Conservation (phyloP, 208 protist genomes). For the Acanthamoeba culbertsoni region DNA sequence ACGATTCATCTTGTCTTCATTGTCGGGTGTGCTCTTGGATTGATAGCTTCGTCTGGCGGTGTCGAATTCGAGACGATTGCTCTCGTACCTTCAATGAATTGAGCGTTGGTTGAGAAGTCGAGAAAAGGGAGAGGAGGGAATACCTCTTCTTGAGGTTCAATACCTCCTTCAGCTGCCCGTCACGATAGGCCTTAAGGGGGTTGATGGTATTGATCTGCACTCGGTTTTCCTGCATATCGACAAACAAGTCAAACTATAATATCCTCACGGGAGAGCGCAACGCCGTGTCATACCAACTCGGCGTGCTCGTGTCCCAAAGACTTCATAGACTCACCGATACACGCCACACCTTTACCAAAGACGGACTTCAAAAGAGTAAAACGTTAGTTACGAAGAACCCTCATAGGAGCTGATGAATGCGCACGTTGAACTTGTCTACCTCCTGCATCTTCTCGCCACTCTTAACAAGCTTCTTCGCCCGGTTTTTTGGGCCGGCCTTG, state of each 20-base stretch:
- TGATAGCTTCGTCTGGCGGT: neutral
- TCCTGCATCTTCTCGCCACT: neutral
- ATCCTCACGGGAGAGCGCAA: neutral
- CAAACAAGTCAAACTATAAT: neutral
- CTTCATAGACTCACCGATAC: neutral
- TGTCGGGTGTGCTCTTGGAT: neutral
- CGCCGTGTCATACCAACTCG: neutral
- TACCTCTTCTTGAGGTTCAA: slow-evolving; percentile 5
- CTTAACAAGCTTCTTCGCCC: neutral
- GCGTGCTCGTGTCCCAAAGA: neutral
- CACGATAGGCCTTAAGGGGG: neutral
- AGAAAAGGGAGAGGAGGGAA: neutral
- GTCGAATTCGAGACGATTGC: neutral
- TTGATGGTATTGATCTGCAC: neutral
- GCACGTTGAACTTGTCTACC: neutral
- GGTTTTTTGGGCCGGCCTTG: neutral
- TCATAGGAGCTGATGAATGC: neutral
- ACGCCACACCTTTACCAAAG: neutral
- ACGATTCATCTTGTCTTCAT: slow-evolving; percentile 10
- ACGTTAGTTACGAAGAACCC: neutral
- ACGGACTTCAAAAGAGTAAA: neutral
- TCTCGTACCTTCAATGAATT: neutral
- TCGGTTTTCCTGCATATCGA: neutral
- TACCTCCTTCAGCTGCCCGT: neutral
- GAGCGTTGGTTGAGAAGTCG: no score